These are phyloP conservation scores for Auricularia heimuer DNA, from an alignment of 768 basidiomycete species.

Conservation along the genomic window DNA sequence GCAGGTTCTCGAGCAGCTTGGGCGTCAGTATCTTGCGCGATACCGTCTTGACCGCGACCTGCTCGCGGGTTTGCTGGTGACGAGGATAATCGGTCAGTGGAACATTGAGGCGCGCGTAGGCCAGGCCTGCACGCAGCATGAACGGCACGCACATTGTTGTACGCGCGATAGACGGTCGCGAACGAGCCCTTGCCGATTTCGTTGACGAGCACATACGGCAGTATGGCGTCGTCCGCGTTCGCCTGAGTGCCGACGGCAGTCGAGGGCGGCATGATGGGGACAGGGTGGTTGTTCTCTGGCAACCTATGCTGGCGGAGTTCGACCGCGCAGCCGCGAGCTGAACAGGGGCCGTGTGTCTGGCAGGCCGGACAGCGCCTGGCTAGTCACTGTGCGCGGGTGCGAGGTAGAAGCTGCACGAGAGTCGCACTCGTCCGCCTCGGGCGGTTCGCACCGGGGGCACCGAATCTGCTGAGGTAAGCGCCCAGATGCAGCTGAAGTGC, in stretches of 20 bases:
- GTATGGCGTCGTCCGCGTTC: constrained; percentile 58
- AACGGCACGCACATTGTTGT: constrained; percentile 58
- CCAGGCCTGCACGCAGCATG: not conserved
- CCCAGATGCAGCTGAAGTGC: not conserved
- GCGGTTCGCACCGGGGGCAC: not conserved
- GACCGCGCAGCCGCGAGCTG: not conserved
- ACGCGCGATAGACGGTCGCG: constrained; percentile 91
- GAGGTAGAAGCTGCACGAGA: not conserved
- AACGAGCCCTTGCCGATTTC: constrained; percentile 89
- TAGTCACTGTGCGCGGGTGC: not conserved
- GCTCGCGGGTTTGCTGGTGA: constrained; percentile 58
- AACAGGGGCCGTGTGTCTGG: not conserved
- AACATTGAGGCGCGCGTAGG: constrained; percentile 5
- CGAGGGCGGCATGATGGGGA: constrained; percentile 1
- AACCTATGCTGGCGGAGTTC: not conserved
- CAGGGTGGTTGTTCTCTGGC: not conserved
- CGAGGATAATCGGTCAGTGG: not conserved
- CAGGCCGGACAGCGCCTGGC: not conserved
- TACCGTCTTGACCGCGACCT: constrained; percentile 93
- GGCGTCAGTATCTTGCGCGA: constrained; percentile 76
- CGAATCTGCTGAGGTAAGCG: not conserved
- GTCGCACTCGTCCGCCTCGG: not conserved
- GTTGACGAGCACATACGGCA: constrained; percentile 65
- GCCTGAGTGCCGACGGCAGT: not conserved
- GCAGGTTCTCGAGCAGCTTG: constrained; percentile 95